phyloP scores from a whole-genome alignment of 768 basidiomycete species.

The Leccinellum luteum region DNA sequence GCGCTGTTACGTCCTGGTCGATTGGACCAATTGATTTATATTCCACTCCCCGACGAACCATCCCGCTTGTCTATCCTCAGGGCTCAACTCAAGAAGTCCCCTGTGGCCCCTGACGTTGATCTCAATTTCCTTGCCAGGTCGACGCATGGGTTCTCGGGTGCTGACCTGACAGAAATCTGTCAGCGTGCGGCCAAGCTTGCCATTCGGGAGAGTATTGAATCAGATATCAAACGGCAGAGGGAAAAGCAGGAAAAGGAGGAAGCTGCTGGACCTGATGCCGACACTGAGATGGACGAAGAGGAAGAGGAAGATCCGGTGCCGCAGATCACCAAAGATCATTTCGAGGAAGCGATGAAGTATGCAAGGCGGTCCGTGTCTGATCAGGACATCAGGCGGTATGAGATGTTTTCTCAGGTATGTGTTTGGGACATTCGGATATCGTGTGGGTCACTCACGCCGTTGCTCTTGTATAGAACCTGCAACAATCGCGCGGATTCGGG shows the following conservation, averaged over 20 bases:
- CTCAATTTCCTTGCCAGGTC: conserved; percentile 83
- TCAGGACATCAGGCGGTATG: conserved; percentile 94
- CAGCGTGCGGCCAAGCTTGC: conserved; percentile 97
- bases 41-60: conserved; percentile 93
- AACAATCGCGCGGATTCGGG: conserved; percentile 90
- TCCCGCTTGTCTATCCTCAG: conserved; percentile 90
- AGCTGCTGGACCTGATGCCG: conserved; percentile 53
- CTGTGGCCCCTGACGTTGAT: conserved; percentile 79
- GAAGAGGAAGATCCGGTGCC: conserved; percentile 88
- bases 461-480: conserved; percentile 54
- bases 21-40: conserved; percentile 99
- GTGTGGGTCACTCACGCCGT: neutral
- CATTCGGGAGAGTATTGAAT: conserved; percentile 91
- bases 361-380: conserved; percentile 97
- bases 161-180: conserved; percentile 99
- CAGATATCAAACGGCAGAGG: conserved; percentile 77
- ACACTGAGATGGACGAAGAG: conserved; percentile 70
- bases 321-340: conserved; percentile 86
- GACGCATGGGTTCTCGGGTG: conserved; percentile 98
- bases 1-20: conserved; percentile 95
- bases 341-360: conserved; percentile 98
- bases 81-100: conserved; percentile 90
- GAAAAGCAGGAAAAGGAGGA: conserved; percentile 84
- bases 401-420: conserved; percentile 92
- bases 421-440: neutral